Conservation (phyloP, 176 grass and related monocot species). For the Raddia distichophylla region DNA sequence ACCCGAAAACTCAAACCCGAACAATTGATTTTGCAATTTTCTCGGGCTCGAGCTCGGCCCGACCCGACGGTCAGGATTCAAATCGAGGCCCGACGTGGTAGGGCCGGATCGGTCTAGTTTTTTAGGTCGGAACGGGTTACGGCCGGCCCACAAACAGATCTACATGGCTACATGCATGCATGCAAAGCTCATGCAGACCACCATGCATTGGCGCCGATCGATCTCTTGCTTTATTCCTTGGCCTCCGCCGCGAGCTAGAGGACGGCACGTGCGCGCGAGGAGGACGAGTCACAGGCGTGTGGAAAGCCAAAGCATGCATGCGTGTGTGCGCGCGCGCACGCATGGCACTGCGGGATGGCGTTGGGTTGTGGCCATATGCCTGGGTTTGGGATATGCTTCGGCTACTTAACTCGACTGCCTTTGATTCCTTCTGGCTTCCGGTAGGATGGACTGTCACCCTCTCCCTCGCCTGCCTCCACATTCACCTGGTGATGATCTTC, state of each 20-base stretch:
- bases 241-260: conserved; percentile 3
- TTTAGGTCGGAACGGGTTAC: no score
- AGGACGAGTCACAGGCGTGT: conserved; percentile 26
- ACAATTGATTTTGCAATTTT: no score
- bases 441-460: neutral
- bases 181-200: neutral
- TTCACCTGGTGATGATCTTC: conserved; percentile 20
- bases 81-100: no score
- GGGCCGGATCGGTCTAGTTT: no score
- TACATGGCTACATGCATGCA: no score
- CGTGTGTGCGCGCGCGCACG: no score
- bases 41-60: no score
- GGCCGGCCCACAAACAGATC: no score
- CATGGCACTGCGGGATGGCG: neutral
- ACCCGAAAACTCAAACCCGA: no score
- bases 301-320: neutral
- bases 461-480: neutral
- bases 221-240: neutral
- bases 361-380: conserved; percentile 37
- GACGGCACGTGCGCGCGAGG: conserved; percentile 7
- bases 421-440: conserved; percentile 9
- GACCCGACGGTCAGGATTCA: no score
- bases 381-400: neutral
- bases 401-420: neutral
- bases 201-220: neutral